Conservation (phyloP, 2,329 filamentous ascomycete genomes). For the Neocatenulostroma microsporum region DNA sequence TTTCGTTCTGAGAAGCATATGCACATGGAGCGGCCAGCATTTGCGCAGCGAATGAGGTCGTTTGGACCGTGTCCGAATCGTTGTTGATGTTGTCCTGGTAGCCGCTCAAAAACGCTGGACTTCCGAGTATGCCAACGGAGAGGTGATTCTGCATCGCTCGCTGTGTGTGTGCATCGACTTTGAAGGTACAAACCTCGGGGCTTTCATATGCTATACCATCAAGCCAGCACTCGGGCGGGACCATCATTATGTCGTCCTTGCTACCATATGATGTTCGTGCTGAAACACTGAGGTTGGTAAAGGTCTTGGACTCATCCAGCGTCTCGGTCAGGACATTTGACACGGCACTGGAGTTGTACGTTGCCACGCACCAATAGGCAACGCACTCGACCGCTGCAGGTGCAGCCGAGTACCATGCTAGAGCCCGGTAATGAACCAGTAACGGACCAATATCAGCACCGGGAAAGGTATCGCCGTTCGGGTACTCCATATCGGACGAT, state of each 20-base stretch:
- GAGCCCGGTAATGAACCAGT: background rate
- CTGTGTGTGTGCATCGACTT: background rate
- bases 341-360: background rate
- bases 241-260: background rate
- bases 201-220: background rate
- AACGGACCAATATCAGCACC: background rate
- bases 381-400: conserved; percentile 1
- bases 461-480: background rate
- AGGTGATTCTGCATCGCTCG: background rate
- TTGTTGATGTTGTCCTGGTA: background rate
- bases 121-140: background rate
- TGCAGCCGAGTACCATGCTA: background rate
- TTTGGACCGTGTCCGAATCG: background rate
- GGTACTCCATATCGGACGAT: background rate
- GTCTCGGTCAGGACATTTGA: background rate
- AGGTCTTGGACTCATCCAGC: background rate
- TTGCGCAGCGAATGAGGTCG: background rate
- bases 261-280: background rate
- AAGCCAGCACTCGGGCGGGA: background rate
- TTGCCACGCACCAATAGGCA: background rate
- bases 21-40: conserved; percentile 1
- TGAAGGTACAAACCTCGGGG: background rate
- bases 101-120: conserved; percentile 1
- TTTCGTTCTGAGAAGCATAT: background rate
- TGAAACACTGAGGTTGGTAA: background rate